Conservation (phyloP, 2,329 filamentous ascomycete species). For the Trichoderma sp. region DNA sequence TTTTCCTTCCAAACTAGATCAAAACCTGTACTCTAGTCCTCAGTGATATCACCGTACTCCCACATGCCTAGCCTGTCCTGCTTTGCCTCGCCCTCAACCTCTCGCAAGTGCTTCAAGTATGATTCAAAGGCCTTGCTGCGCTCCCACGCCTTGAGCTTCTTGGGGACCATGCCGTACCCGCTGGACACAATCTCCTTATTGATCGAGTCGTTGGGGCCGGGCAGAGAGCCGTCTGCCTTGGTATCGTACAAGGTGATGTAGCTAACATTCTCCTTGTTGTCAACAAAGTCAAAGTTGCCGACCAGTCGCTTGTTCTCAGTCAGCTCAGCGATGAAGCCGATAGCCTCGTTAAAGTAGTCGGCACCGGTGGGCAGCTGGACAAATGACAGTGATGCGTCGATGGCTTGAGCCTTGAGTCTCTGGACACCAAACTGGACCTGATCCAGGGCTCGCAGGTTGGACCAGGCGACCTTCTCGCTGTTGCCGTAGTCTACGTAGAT, state of each 20-base stretch:
- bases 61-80: conserved; percentile 80
- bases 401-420: conserved; percentile 82
- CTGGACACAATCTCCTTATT: conserved; percentile 83
- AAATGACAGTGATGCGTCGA: conserved; percentile 83
- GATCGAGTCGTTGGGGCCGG: conserved; percentile 69
- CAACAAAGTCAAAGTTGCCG: conserved; percentile 84
- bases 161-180: conserved; percentile 86
- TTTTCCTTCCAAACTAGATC: not conserved
- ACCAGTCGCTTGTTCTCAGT: conserved; percentile 77
- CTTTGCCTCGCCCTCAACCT: conserved; percentile 77
- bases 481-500: conserved; percentile 97
- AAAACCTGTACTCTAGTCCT: conserved; percentile 58
- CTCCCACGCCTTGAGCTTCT: conserved; percentile 91
- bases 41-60: conserved; percentile 97
- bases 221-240: conserved; percentile 53
- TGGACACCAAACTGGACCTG: conserved; percentile 74
- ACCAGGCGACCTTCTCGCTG: conserved; percentile 83
- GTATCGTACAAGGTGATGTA: conserved; percentile 88
- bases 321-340: conserved; percentile 69
- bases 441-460: conserved; percentile 73
- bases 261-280: conserved; percentile 72
- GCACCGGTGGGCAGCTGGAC: conserved; percentile 78
- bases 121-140: conserved; percentile 64
- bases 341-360: conserved; percentile 80
- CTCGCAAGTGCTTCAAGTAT: conserved; percentile 67